These are phyloP conservation scores for Gossypium herbaceum DNA, from an alignment of 345 rosid genomes.

Conservation along the genomic window DNA sequence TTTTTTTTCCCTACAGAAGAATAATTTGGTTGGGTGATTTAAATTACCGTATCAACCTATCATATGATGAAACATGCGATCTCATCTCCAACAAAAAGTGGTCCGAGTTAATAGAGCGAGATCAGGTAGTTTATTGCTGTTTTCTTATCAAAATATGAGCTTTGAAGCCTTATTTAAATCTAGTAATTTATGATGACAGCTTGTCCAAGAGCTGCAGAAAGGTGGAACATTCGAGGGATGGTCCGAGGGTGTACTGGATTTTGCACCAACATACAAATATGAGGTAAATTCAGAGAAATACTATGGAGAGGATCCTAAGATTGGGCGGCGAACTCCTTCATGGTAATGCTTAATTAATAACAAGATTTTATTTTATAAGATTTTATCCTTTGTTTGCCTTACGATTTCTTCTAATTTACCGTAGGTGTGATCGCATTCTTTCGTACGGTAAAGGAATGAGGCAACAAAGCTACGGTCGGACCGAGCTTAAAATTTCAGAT, in stretches of 20 bases:
- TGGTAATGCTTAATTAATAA: constrained; percentile 41
- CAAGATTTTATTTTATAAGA: background rate
- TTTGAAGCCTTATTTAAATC: background rate
- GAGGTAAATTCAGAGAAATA: constrained; percentile 69
- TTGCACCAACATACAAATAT: constrained; percentile 90
- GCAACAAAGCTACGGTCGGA: constrained; percentile 59
- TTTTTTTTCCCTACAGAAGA: constrained; percentile 50
- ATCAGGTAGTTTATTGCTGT: constrained; percentile 53
- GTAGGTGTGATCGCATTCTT: constrained; percentile 88
- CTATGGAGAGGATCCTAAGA: constrained; percentile 63
- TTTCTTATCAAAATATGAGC: background rate
- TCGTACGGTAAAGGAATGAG: constrained; percentile 78
- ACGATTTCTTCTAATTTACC: background rate
- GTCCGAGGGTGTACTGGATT: constrained; percentile 65
- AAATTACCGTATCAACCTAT: constrained; percentile 76
- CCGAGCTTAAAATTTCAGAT: constrained; percentile 71
- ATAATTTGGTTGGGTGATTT: constrained; percentile 91
- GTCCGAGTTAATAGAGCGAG: constrained; percentile 60
- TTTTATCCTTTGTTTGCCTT: background rate
- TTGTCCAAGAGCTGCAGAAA: constrained; percentile 57
- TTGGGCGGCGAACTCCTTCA: constrained; percentile 78
- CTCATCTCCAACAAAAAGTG: constrained; percentile 62
- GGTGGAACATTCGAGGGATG: constrained; percentile 82
- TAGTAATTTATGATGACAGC: constrained; percentile 40
- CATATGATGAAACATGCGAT: constrained; percentile 59